Evolutionary conservation across 306 rosid species (phyloP).

Genomic region (Luffa acutangula): DNA sequence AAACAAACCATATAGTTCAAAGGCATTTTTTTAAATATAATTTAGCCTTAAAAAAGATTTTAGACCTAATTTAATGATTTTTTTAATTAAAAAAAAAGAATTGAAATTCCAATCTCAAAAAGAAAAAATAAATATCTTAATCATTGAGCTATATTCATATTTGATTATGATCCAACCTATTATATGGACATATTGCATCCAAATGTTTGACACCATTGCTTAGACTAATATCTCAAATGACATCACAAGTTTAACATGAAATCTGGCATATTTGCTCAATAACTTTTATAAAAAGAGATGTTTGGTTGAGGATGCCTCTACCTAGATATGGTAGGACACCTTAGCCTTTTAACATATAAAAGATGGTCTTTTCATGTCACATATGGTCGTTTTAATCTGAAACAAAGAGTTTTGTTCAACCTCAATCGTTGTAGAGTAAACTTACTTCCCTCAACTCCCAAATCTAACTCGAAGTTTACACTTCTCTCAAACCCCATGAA

Average conservation of each 20-base stretch:
- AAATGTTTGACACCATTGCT: neutral
- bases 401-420: neutral
- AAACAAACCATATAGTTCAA: too few species aligned
- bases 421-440: neutral
- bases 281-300: too few species aligned
- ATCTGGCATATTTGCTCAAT: neutral
- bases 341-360: too few species aligned
- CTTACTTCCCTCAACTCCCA: neutral
- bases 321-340: too few species aligned
- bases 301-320: neutral
- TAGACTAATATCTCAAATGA: neutral
- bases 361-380: neutral
- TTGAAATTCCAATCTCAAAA: too few species aligned
- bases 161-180: neutral
- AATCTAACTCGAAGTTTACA: neutral
- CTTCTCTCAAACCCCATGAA: neutral
- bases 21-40: too few species aligned
- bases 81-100: too few species aligned
- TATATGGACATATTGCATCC: neutral
- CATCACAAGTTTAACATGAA: neutral
- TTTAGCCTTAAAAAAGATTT: neutral
- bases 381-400: neutral
- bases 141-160: neutral
- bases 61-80: too few species aligned
- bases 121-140: neutral